Evolutionary conservation across 2,329 filamentous ascomycete genomes (phyloP), one percentile per base, ranked within the genome.

Genomic region (Colletotrichum melonis): DNA sequence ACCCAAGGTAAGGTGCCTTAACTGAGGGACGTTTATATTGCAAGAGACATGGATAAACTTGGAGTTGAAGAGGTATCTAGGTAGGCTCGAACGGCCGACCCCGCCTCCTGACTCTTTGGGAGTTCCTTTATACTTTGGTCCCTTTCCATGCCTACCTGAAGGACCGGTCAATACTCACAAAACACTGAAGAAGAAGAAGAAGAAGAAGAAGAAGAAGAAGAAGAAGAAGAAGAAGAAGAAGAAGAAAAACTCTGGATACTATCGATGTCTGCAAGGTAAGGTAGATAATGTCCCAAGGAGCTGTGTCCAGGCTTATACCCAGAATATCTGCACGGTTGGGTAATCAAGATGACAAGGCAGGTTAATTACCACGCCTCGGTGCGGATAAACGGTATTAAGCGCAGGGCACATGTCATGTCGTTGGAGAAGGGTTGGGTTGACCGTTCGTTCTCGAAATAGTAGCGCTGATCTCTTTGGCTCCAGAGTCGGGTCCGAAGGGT

Each of bases 371-470:
- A 49, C 42, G 19, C 19, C 19, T 49, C 19, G 22, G 26, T 30
- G 49, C 16, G 38, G 38, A 42, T 42, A 42, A n/a, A 19, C 55
- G 55, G 60, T 35, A 42, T 19, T 8, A 19, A 32, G 58, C 30
- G 65, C 42, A 19, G 19, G 42, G 19, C 58, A 69, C 65, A 58
- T 58, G 65, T 63, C 65, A 63, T 54, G 69, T 55, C 38, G 69
- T 69, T 55, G 38, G 58, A n/a, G 42, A 49, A 49, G 8, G 19
- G 32, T 11, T 7, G 42, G 42, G 19, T 49, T 49, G 42, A 30
- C 55, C 19, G 59, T 65, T 73, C 56, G 59, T 65, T 73, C 56
- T 65, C 55, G 67, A 67, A 73, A 62, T 70, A 73, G 70, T 22
- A 64, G 59, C 70, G 42, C 52, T 7, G 52, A n/a, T 49, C 42